Evolutionary conservation across 83 land plant species (phyloP).

Genomic region (Picea mariana): DNA sequence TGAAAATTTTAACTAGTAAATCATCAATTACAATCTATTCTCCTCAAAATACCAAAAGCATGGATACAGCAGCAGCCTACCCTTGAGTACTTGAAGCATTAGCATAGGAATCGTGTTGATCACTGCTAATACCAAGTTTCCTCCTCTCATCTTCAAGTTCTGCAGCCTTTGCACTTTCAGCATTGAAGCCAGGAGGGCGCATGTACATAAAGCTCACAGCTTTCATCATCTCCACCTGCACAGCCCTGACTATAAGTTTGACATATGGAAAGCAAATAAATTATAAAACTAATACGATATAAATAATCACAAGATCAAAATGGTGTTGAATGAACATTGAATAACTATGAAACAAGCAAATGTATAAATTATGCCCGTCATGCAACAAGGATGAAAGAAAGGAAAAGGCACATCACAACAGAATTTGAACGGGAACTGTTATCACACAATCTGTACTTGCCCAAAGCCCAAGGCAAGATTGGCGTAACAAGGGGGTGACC

Average conservation of each 20-base stretch:
- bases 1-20: not conserved
- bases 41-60: not conserved
- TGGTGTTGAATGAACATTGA: not conserved
- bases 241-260: not conserved
- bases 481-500: not conserved
- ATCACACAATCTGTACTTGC: too few relatives aligned
- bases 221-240: conserved; percentile 85
- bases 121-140: conserved; percentile 28
- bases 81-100: conserved; percentile 21
- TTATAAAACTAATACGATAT: not conserved
- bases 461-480: too few relatives aligned
- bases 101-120: conserved; percentile 19
- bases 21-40: not conserved
- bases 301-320: not conserved
- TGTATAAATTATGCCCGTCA: not conserved
- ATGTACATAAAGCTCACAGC: conserved; percentile 98
- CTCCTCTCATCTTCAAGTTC: conserved; percentile 83
- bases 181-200: conserved; percentile 95
- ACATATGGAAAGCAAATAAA: conserved; percentile 1
- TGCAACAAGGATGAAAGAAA: not conserved
- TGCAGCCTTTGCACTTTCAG: conserved; percentile 98
- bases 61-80: conserved; percentile 1
- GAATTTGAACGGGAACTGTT: not conserved
- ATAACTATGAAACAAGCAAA: not conserved
- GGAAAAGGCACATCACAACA: not conserved